Base-by-base conservation (phyloP, 495 filamentous ascomycete species). In the Tuber calosporum region DNA sequence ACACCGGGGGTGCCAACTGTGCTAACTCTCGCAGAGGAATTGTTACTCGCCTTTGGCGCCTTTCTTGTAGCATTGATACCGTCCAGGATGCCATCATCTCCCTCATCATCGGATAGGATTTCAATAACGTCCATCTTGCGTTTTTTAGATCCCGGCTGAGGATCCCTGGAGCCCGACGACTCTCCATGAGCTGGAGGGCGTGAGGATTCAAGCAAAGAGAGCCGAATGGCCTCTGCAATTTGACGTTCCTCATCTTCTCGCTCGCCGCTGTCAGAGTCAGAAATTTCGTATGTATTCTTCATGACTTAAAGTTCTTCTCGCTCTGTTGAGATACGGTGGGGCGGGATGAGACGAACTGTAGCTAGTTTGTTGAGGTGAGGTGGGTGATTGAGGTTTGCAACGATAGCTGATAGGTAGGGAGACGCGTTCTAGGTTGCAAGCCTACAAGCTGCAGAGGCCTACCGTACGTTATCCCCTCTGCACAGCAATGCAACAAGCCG, bases 91-190 rank as follows among this genome's bases (percentile, higher is more conserved):
- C 53, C 68, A 30, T 70, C 70, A 41, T 73, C 76, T 9, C 34
- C 66, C 38, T 78, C 76, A 8, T 71, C 70, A 45, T 78, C 76
- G 4, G 75, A 77, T 62, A 62, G 13, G 36, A 78, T 78, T 6
- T 77, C 71, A 36, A 78, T 78, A 6, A 62, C 8, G 6, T 78
- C 75, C 15, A 45, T 66, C 58, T 78, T 78, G 17, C 75, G 41
- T 38, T 78, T 78, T 17, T 20, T 34, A 2, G 20, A 17, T 37
- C 38, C 19, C 26, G 30, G 34, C 19, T 26, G 38, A 41, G 38
- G 37, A 42, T 17, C 19, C 22, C 17, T 20, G 1, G 42, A 36
- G 36, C 20, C 1, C 0, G 66, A 30, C 6, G 62, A 37, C 40
- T 48, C 62, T 37, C 66, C 66, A 2, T 41, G n/a, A 36, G 36